A percentile compares a stretch with the other conserved stretches of the same genome.
Conservation (phyloP, 2,329 filamentous ascomycete genomes). For the Daldinia sp. region DNA sequence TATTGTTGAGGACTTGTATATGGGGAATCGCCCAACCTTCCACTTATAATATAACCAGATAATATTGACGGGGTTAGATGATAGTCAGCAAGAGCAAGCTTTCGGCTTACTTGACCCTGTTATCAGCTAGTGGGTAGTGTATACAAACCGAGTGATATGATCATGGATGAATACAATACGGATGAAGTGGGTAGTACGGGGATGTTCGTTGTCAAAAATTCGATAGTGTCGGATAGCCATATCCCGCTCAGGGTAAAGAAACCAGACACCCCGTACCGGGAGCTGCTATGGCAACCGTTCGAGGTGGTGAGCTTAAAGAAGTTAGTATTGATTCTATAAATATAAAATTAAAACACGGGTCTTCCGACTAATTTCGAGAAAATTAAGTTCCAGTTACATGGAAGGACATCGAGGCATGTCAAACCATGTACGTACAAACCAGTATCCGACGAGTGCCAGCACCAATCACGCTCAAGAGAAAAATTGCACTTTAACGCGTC, state of each 20-base stretch:
- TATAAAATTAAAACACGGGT: background rate
- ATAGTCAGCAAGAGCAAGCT: background rate
- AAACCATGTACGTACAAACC: background rate
- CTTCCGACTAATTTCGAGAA: background rate
- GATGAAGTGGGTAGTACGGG: background rate
- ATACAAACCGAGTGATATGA: background rate
- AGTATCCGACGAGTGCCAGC: background rate
- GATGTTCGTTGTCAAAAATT: too few relatives aligned
- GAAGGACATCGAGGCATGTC: background rate
- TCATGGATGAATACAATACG: background rate
- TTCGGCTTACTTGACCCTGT: too few relatives aligned
- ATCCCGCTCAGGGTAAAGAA: background rate
- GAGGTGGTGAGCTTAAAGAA: background rate
- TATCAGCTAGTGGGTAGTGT: background rate
- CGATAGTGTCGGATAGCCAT: background rate
- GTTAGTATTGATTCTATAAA: background rate
- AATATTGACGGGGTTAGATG: background rate
- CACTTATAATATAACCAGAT: too few relatives aligned
- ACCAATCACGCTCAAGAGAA: background rate
- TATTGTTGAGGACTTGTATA: too few relatives aligned
- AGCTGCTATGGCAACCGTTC: background rate
- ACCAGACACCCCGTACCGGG: background rate
- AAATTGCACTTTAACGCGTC: background rate
- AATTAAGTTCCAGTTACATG: background rate
- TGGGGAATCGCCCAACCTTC: too few relatives aligned